A percentile compares a stretch with the other conserved stretches of the same genome.
Conservation (phyloP, 1,139 yeast species). For the Hyphopichia fennica region DNA sequence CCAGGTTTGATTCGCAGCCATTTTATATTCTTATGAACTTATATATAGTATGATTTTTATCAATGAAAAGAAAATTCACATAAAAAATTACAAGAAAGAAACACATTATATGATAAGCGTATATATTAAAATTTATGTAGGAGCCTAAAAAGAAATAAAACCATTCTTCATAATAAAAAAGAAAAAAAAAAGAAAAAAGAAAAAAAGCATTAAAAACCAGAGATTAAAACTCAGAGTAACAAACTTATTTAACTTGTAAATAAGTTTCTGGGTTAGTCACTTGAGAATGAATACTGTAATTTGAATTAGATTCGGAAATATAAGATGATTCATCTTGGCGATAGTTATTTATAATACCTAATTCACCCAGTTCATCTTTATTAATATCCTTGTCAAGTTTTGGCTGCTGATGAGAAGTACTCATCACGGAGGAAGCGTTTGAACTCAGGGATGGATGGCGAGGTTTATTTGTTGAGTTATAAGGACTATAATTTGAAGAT, state of each 20-base stretch:
- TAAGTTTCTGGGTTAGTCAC: conserved; percentile 19
- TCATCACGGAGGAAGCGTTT: conserved; percentile 22
- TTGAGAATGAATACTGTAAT: conserved; percentile 8
- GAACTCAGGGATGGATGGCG: conserved; percentile 7
- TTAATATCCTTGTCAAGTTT: background rate
- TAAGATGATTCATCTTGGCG: background rate
- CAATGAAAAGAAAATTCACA: too few species aligned
- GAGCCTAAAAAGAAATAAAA: too few species aligned
- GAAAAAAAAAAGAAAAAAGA: too few species aligned
- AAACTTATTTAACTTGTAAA: background rate
- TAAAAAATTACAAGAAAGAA: too few species aligned
- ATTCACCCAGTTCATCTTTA: background rate
- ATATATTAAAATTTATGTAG: too few species aligned
- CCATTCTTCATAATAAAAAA: too few species aligned
- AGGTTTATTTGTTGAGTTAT: background rate
- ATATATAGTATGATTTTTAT: too few species aligned
- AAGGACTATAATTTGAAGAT: background rate
- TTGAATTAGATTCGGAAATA: conserved; percentile 3
- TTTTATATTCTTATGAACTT: too few species aligned
- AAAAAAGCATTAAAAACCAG: background rate
- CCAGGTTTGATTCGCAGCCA: too few species aligned
- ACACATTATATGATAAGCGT: too few species aligned
- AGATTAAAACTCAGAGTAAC: too few species aligned
- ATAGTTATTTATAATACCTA: background rate
- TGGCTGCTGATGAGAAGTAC: conserved; percentile 12